A percentile compares a stretch with the other conserved stretches of the same genome.
Conservation (phyloP, 345 rosid genomes). For the Gossypium sturtianum region DNA sequence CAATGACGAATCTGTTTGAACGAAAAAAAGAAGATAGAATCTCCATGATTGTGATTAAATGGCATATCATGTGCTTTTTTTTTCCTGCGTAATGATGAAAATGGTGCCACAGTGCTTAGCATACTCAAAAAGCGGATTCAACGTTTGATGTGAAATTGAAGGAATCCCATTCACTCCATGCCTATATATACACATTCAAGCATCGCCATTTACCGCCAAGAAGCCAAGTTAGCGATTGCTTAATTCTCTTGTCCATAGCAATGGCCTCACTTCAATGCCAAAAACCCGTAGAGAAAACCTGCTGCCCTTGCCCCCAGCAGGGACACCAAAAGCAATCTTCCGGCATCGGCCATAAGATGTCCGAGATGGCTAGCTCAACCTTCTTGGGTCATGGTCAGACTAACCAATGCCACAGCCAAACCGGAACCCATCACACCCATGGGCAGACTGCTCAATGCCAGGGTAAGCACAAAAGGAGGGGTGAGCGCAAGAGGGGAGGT, state of each 20-base stretch:
- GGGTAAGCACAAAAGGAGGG: slow-evolving; percentile 7
- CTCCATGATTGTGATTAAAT: not conserved
- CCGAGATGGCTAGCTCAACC: slow-evolving; percentile 12
- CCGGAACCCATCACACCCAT: too few species aligned
- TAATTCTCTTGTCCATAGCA: not conserved
- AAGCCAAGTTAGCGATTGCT: not conserved
- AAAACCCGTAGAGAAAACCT: slow-evolving; percentile 15
- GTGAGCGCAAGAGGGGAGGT: slow-evolving; percentile 16
- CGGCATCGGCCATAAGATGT: slow-evolving; percentile 12
- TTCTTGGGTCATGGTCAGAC: slow-evolving; percentile 8
- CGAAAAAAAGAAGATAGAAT: not conserved
- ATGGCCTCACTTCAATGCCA: slow-evolving; percentile 32
- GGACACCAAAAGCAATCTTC: slow-evolving; percentile 4
- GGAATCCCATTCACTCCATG: not conserved
- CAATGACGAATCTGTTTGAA: not conserved
- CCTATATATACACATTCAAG: slow-evolving; percentile 15
- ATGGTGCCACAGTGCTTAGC: not conserved
- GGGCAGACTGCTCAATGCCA: not conserved
- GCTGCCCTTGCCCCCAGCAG: slow-evolving; percentile 13
- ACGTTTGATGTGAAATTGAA: not conserved
- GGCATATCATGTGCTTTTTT: not conserved
- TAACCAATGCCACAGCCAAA: not conserved
- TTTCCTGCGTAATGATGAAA: too few species aligned
- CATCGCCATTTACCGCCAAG: not conserved
- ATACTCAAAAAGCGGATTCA: slow-evolving; percentile 17